Conservation (phyloP, 2,329 filamentous ascomycete genomes). For the Cryoendolithus antarcticus region DNA sequence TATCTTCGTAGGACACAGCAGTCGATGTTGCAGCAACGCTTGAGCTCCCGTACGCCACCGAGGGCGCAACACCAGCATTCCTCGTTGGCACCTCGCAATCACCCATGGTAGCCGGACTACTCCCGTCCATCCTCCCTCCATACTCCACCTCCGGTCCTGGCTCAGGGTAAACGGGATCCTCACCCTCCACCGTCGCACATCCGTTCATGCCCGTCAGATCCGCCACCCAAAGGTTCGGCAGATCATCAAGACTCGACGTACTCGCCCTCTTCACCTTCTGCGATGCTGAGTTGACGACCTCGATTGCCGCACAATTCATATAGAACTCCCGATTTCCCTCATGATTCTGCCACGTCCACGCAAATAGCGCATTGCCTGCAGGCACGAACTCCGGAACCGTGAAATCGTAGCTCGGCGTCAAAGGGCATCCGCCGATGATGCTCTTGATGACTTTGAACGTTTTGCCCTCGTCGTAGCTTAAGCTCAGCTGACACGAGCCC, state of each 20-base stretch:
- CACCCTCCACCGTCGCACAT: constrained; percentile 27
- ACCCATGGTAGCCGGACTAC: constrained; percentile 14
- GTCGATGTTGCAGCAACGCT: neutral
- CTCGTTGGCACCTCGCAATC: constrained; percentile 16
- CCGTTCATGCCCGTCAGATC: constrained; percentile 30
- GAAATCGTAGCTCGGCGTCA: constrained; percentile 48
- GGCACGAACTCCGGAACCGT: constrained; percentile 52
- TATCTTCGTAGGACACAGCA: too few species aligned
- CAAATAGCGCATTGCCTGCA: constrained; percentile 50
- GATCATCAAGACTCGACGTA: constrained; percentile 16
- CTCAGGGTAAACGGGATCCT: constrained; percentile 28
- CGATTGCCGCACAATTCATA: constrained; percentile 70
- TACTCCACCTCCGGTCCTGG: constrained; percentile 30
- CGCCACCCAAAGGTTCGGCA: constrained; percentile 33
- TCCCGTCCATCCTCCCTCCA: constrained; percentile 21
- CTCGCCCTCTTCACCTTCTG: constrained; percentile 8
- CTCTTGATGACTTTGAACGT: constrained; percentile 59
- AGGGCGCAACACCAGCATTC: too few species aligned
- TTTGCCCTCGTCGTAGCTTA: constrained; percentile 60
- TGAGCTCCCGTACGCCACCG: too few species aligned
- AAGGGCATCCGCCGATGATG: constrained; percentile 46
- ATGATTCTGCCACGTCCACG: constrained; percentile 47
- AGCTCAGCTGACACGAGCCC: constrained; percentile 63
- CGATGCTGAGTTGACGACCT: constrained; percentile 33
- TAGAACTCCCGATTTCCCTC: constrained; percentile 70